Evolutionary conservation across 805 yeast genomes (phyloP).

Genomic region (Candida golubevii): DNA sequence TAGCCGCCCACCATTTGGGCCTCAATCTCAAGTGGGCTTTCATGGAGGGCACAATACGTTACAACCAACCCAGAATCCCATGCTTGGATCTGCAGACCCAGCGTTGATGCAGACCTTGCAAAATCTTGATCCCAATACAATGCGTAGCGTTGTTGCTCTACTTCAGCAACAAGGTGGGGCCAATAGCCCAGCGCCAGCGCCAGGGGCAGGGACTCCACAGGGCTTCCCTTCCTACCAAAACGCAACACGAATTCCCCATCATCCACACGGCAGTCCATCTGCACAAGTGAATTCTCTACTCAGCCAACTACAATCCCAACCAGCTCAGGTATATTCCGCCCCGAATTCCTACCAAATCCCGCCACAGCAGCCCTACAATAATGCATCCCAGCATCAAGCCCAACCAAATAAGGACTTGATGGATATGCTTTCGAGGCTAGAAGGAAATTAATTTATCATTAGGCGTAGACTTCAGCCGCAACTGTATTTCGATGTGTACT

Average conservation of each 20-base stretch:
- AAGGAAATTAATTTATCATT: conserved; percentile 11
- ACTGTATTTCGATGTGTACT: background rate
- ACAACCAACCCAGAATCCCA: background rate
- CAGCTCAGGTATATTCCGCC: conserved; percentile 6
- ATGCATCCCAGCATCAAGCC: conserved; percentile 11
- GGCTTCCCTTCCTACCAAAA: background rate
- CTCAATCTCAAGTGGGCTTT: background rate
- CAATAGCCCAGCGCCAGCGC: background rate
- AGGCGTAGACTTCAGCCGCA: background rate
- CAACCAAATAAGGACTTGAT: conserved; percentile 22
- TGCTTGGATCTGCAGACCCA: conserved; percentile 2
- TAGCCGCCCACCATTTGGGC: background rate
- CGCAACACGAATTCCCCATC: conserved; percentile 1
- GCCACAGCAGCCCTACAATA: conserved; percentile 9
- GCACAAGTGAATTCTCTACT: conserved; percentile 12
- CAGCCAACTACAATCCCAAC: conserved; percentile 10
- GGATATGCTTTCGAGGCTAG: conserved; percentile 37
- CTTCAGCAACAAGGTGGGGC: conserved; percentile 18
- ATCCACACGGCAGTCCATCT: conserved; percentile 6
- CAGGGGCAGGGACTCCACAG: background rate
- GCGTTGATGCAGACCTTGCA: conserved; percentile 19
- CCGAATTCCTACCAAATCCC: conserved; percentile 2
- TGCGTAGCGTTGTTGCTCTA: conserved; percentile 29
- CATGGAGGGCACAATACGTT: background rate
- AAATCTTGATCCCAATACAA: conserved; percentile 29